Base-by-base conservation (phyloP, 2,329 filamentous ascomycete genomes). In the Didymella exigua region DNA sequence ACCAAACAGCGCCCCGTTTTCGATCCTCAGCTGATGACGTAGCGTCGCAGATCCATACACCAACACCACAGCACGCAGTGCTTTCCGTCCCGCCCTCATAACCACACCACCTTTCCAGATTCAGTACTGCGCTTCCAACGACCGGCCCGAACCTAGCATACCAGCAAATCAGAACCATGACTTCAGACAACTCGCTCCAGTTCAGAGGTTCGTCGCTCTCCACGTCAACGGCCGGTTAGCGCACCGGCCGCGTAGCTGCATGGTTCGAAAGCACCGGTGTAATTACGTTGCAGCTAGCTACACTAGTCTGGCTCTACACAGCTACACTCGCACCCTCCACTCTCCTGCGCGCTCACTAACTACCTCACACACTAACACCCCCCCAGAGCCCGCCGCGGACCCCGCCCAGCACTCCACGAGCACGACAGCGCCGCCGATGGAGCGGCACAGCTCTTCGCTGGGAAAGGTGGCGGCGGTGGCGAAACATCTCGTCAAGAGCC, bases 401-500 rank as follows among this genome's bases (percentile, higher is more conserved):
- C 45, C 52, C n/a, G n/a, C n/a, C n/a, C n/a, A n/a, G n/a, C n/a
- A n/a, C n/a, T n/a, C n/a, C n/a, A n/a, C n/a, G n/a, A n/a, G n/a
- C n/a, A n/a, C n/a, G n/a, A n/a, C n/a, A n/a, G n/a, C 44, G 10
- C 44, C 50, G 18, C n/a, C 30, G 21, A 18, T 47, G 1, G 34
- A 50, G 34, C 52, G 52, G 34, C 29, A 55, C 23, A 27, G 52
- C 24, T 50, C n/a, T n/a, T n/a, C 46, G 2, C 18, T 55, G 16
- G 38, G 52, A 46, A 55, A 55, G 36, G 43, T 55, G 10, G 52
- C 52, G 3, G 13, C 33, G 3, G 18, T 55, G 4, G 52, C 52
- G 24, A 55, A 55, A 24, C 11, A 42, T 8, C 18, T 55, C 5
- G 46, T 55, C 7, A 50, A 50, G 47, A 55, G 52, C n/a, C 52